Base-by-base conservation (phyloP, 2,329 filamentous ascomycete genomes). In the Colletotrichum graminicola region DNA sequence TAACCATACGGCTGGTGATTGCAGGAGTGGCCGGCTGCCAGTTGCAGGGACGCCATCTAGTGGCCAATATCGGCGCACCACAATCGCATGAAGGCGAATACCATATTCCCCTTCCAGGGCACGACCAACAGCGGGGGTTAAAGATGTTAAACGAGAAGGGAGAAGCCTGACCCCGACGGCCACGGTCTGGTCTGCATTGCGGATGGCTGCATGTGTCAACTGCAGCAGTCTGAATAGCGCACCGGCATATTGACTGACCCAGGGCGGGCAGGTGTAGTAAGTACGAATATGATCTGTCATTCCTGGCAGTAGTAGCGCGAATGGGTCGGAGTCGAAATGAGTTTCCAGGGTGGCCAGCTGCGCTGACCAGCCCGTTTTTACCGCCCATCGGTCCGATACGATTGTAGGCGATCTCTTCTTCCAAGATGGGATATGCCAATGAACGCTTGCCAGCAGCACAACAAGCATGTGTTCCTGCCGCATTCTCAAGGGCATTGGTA, bases 201-300 rank as follows among this genome's bases (percentile, higher is more conserved):
- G 64, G 68, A 36, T 63, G 59, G 64, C 52, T 68, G 68, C 65
- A 71, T 68, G 52, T 68, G 64, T 54, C 68, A 67, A 67, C 51
- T 67, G 64, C 63, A 61, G 54, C 49, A 62, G 32, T 43, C 43
- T 49, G 47, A 18, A 43, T 45, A 47, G 34, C 63, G 51, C 41
- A 32, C 63, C 63, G 41, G 32, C 63, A 62, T 34, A 29, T 36
- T 23, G 43, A 34, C 29, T 21, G 43, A 41, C 32, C 41, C 67
- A 49, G 52, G 32, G 5, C 49, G 6, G 26, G 49, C 26, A 6
- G 21, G 29, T 45, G 36, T 54, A 39, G 45, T 41, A 56, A 67
- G 51, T 56, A 67, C 34, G 34, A 45, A 29, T 16, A 57, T 62
- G 49, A 67, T 62, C 41, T 62, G 67, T 43, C 39, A 61, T 29